These are phyloP conservation scores for Zea mays DNA, from an alignment of 176 grass and related monocot species.

Conservation along the genomic window DNA sequence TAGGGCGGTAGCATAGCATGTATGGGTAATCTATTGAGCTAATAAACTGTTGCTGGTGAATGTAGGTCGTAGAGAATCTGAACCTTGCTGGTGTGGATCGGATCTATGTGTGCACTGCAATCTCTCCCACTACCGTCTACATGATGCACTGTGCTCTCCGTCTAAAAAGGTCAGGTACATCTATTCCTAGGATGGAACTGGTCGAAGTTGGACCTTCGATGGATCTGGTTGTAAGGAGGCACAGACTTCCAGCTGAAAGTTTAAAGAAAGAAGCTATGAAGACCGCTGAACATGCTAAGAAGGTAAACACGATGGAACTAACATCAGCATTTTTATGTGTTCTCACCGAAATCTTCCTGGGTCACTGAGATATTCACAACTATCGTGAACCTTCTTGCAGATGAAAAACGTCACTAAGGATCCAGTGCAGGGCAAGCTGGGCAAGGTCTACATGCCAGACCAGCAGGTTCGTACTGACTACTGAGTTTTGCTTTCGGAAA, in stretches of 20 bases:
- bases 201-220: conserved; percentile 93
- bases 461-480: conserved; percentile 50
- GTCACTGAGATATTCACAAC: neutral
- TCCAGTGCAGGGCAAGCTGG: conserved; percentile 54
- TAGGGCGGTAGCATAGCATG: neutral
- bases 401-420: conserved; percentile 74
- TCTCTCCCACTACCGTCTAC: conserved; percentile 70
- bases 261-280: conserved; percentile 87
- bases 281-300: conserved; percentile 61
- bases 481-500: neutral
- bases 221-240: conserved; percentile 73
- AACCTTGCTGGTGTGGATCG: conserved; percentile 76
- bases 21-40: neutral
- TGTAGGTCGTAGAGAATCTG: conserved; percentile 87
- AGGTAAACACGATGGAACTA: conserved; percentile 37
- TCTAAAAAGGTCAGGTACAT: conserved; percentile 79
- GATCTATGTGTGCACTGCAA: conserved; percentile 77
- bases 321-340: neutral
- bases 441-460: conserved; percentile 82
- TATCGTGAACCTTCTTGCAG: conserved; percentile 45
- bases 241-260: conserved; percentile 62
- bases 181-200: conserved; percentile 86
- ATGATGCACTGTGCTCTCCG: conserved; percentile 82
- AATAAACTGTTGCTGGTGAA: conserved; percentile 24
- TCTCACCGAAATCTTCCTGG: conserved; percentile 4